A percentile compares a stretch with the other conserved stretches of the same genome.
Conservation (phyloP, 345 rosid species). For the Clarkia xantiana region DNA sequence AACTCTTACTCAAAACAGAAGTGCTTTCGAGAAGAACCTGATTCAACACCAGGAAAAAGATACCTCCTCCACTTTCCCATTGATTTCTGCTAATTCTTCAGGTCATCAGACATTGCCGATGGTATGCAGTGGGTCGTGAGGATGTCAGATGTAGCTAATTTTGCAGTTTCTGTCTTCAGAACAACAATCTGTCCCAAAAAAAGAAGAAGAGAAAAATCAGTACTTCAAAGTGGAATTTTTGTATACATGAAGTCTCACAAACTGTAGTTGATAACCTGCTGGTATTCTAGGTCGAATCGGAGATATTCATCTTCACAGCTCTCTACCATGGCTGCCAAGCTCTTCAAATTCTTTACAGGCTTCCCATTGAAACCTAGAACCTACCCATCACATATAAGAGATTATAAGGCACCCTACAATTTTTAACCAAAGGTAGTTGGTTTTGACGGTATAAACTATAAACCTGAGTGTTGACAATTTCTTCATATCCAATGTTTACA, state of each 20-base stretch:
- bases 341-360: constrained; percentile 73
- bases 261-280: constrained; percentile 38
- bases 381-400: constrained; percentile 20
- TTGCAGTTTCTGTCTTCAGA: constrained; percentile 52
- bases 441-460: neutral
- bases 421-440: neutral
- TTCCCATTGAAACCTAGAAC: constrained; percentile 74
- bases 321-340: constrained; percentile 74
- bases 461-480: constrained; percentile 88
- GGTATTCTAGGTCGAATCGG: constrained; percentile 68
- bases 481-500: constrained; percentile 87
- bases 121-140: constrained; percentile 78
- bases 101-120: constrained; percentile 79
- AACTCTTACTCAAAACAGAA: no score
- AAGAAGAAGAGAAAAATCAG: no score
- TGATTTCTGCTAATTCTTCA: constrained; percentile 30
- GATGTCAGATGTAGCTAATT: constrained; percentile 63
- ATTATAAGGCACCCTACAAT: neutral
- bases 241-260: no score
- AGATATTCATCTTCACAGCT: constrained; percentile 65
- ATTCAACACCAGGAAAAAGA: neutral
- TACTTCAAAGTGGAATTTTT: neutral
- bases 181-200: constrained; percentile 43
- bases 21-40: no score
- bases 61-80: neutral